Conservation (phyloP, 2,329 filamentous ascomycete species). For the Ophiobolus disseminans region DNA sequence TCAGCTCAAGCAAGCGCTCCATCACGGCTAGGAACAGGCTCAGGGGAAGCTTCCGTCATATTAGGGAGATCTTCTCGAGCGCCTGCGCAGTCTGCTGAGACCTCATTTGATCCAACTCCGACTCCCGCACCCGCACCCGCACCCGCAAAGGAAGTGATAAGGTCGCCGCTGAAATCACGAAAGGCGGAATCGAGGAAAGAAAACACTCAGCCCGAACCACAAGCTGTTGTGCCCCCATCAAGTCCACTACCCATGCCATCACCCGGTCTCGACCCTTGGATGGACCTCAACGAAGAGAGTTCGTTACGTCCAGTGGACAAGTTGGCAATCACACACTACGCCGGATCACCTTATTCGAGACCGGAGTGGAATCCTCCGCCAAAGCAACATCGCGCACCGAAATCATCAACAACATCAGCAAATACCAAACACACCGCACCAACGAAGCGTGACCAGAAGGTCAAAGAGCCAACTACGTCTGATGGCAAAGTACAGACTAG, state of each 20-base stretch:
- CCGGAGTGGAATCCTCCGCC: constrained; percentile 30
- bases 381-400: constrained; percentile 27
- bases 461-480: constrained; percentile 3
- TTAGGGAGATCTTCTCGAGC: constrained; percentile 27
- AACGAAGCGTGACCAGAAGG: constrained; percentile 6
- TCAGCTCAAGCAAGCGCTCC: constrained; percentile 17
- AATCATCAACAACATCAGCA: constrained; percentile 22
- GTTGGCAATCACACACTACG: constrained; percentile 42
- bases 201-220: constrained; percentile 29
- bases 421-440: constrained; percentile 8
- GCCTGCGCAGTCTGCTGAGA: constrained; percentile 9
- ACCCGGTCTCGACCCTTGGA: constrained; percentile 39
- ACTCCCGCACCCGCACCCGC: constrained; percentile 15
- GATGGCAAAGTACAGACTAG: constrained; percentile 8
- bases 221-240: constrained; percentile 24
- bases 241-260: constrained; percentile 44
- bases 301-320: constrained; percentile 39
- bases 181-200: constrained; percentile 27
- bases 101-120: constrained; percentile 15
- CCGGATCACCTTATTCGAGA: constrained; percentile 34
- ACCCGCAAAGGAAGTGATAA: too few species aligned
- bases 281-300: constrained; percentile 35
- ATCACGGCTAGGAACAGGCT: constrained; percentile 23
- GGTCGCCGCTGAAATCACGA: constrained; percentile 30
- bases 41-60: constrained; percentile 28